Base-by-base conservation (phyloP, 345 rosid species). In the Lumnitzera littorea region DNA sequence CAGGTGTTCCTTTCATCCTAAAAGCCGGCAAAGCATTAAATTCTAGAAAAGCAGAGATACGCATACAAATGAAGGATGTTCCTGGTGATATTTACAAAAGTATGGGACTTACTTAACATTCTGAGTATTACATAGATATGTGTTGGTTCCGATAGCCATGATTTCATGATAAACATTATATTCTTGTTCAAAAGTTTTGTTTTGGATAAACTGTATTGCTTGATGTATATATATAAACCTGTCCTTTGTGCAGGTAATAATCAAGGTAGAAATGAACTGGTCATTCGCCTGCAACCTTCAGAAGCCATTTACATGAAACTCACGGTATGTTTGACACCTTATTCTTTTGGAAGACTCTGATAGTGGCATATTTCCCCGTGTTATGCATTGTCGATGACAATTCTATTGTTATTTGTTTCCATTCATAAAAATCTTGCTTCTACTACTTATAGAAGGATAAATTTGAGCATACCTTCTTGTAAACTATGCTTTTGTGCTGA, bases 221-320 rank as follows among this genome's bases (percentile, higher is more conserved):
- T 36, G 43, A 36, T 20, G 20, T 20, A 20, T 20, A 20, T 20
- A 36, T 4, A 36, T 7, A 36, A 36, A 36, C 43, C 9, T 36
- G 49, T 46, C 52, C 23, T 29, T 62, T 56, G 17, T 68, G 49
- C 62, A 94, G 97, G 92, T 72, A 62, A 88, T 70, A 91, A 79
- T 78, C 99, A 88, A 75, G 97, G 99, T 61, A 91, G 99, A 79
- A 94, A 94, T 68, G 99, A 94, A 77, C 80, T 94, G 48, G 97
- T 94, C 46, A 91, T 91, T 72, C 95, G 99, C 72, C 84, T 94
- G 66, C 99, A 94, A 64, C 99, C 99, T 29, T 83, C 83, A 6
- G 99, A 94, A 75, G 96, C 99, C 67, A 88, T 94, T 58, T 94
- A 94, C 87, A 91, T 91, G 99, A 94, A 94, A 76, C 89, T 94